phyloP scores from a whole-genome alignment of 2,329 filamentous ascomycete species.

The Talaromyces sp. region DNA sequence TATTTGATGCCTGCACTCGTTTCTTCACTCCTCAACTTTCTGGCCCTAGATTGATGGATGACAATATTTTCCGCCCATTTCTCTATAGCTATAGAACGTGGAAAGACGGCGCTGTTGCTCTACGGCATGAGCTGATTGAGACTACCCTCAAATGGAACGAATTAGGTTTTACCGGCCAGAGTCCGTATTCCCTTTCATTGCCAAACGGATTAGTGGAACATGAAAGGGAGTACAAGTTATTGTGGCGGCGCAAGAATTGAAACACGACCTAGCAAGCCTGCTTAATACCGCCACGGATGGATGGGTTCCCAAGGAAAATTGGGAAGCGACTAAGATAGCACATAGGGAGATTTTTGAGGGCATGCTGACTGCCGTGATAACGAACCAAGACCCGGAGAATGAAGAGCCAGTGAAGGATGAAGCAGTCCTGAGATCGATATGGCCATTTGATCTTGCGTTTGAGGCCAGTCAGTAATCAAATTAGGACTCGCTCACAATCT shows the following conservation, averaged over 20 bases:
- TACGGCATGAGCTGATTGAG: slow-evolving; percentile 42
- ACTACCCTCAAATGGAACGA: slow-evolving; percentile 36
- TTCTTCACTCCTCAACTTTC: slow-evolving; percentile 31
- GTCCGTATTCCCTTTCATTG: slow-evolving; percentile 29
- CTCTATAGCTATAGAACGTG: slow-evolving; percentile 41
- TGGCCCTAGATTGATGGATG: slow-evolving; percentile 32
- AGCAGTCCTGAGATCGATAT: slow-evolving; percentile 32
- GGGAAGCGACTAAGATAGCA: slow-evolving; percentile 29
- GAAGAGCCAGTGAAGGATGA: slow-evolving; percentile 35
- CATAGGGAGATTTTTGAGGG: slow-evolving; percentile 31
- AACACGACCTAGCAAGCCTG: slow-evolving; percentile 26
- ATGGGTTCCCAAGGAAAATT: slow-evolving; percentile 35
- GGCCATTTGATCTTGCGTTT: slow-evolving; percentile 28
- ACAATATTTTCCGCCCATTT: slow-evolving; percentile 38
- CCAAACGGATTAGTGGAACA: slow-evolving; percentile 28
- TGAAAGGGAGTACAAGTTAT: slow-evolving; percentile 29
- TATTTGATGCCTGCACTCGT: slow-evolving; percentile 32
- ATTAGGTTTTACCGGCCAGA: slow-evolving; percentile 36
- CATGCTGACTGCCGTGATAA: slow-evolving; percentile 31
- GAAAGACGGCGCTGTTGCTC: slow-evolving; percentile 39
- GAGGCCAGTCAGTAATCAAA: too few relatives aligned
- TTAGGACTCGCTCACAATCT: too few relatives aligned
- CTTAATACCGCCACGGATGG: slow-evolving; percentile 35
- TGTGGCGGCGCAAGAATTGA: slow-evolving; percentile 32
- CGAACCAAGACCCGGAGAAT: slow-evolving; percentile 27